These are phyloP conservation scores for Pseudonectria foliicola DNA, from an alignment of 2,329 filamentous ascomycete genomes.

Conservation along the genomic window DNA sequence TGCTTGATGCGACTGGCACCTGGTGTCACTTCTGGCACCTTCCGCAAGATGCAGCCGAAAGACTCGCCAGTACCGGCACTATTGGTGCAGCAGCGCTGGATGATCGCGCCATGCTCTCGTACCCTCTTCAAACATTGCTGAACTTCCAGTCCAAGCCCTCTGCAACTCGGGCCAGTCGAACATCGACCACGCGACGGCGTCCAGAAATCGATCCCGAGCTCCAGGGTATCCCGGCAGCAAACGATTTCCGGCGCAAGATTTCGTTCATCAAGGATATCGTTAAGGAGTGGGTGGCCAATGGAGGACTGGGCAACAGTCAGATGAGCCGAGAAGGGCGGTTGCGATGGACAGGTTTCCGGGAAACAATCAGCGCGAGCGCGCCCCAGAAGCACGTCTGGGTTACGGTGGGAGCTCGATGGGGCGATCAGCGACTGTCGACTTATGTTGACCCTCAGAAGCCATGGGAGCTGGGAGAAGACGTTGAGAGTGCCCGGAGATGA, in stretches of 20 bases:
- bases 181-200: slow-evolving; percentile 44
- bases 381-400: slow-evolving; percentile 62
- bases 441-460: slow-evolving; percentile 49
- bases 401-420: slow-evolving; percentile 56
- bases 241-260: slow-evolving; percentile 67
- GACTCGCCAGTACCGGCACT: slow-evolving; percentile 57
- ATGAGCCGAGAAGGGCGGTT: slow-evolving; percentile 49
- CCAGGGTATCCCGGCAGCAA: slow-evolving; percentile 61
- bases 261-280: slow-evolving; percentile 63
- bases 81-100: slow-evolving; percentile 64
- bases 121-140: slow-evolving; percentile 65
- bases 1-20: slow-evolving; percentile 65
- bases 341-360: slow-evolving; percentile 52
- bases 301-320: slow-evolving; percentile 61
- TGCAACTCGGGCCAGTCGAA: slow-evolving; percentile 32
- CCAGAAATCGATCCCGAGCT: slow-evolving; percentile 55
- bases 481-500: slow-evolving; percentile 33
- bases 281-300: slow-evolving; percentile 63
- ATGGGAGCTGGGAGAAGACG: slow-evolving; percentile 46
- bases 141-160: slow-evolving; percentile 53
- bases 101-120: slow-evolving; percentile 63
- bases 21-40: slow-evolving; percentile 75
- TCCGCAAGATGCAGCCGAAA: slow-evolving; percentile 60
- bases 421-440: slow-evolving; percentile 48
- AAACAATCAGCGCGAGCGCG: slow-evolving; percentile 42